Evolutionary conservation across 129 eudicot species (phyloP), one percentile per base, ranked within the genome.

Genomic region (Glebionis coronaria): DNA sequence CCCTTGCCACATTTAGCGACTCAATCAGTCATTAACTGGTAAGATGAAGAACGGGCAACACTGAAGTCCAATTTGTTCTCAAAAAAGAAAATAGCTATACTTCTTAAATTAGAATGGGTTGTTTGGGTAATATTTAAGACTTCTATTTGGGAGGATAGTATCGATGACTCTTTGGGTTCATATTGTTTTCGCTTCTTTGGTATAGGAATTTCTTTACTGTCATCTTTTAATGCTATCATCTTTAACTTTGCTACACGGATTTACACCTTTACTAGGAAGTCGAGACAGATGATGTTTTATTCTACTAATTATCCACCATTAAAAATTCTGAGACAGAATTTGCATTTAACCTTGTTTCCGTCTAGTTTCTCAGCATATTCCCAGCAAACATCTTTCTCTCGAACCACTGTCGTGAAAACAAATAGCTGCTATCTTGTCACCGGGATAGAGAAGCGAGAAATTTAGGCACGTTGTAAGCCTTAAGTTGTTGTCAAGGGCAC

Each of bases 281-380:
- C 98, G 76, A 50, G 96, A 91, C 54, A 91, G 79, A 78, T 91
- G 98, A 73, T 91, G 95, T 65, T 91, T 91, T 47, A 91, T 67
- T 78, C 98, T 79, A 79, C 98, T 91, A 44, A 91, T 88, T n/a
- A n/a, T 20, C 98, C 98, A 25, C 98, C 98, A 69, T 91, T 91
- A 15, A 91, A 65, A 58, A 88, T 65, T 80, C 98, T 81, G 12
- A 74, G 79, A 74, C 98, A 91, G n/a, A 91, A 91, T 74, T 91
- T 91, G 85, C 98, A 91, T 70, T 85, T 85, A 53, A 91, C 94
- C 80, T 88, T 91, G 79, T 91, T 88, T 56, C 97, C 97, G 25
- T 91, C 97, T 52, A 91, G 79, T 73, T 83, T 85, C 44, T 91
- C 97, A 18, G 96, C 97, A 71, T 91, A 88, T 73, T 88, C 96